Evolutionary conservation across 2,329 filamentous ascomycete species (phyloP), one percentile per base, ranked within the genome.

Genomic region (Teratosphaeria destructans): DNA sequence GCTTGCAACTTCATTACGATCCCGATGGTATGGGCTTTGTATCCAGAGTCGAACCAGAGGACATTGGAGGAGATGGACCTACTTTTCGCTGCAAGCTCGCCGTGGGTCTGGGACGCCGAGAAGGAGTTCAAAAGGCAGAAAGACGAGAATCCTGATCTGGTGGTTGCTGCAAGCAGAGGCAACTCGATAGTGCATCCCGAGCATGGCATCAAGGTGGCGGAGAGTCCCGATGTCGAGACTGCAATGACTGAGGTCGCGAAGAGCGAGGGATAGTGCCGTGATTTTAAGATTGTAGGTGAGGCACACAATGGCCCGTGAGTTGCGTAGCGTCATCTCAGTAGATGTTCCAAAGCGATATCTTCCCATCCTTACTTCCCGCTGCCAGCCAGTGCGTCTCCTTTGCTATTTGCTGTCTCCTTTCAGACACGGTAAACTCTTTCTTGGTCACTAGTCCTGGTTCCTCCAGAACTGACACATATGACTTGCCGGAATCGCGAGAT

Each of bases 341-440:
- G 60, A 97, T 85, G 76, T 96, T 90, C 94, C 94, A 99, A 66
- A 99, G 77, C 70, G 90, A 95, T 63, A 97, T 84, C 72, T 95
- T 96, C 19, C 93, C 94, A 76, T 97, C 94, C 73, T 97, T 99
- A 59, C 89, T 88, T 1, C 94, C 94, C 1, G 85, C 90, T 19
- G 88, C 94, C 57, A 97, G 73, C 92, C 93, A 97, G 73, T 97
- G 93, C 27, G 87, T 87, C 56, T 78, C 78, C 68, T 82, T 85
- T 11, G 87, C 86, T 66, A 84, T 85, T 54, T 72, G 67, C 27
- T 73, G 73, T 26, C 77, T 64, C 57, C 74, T 71, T 54, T 70
- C 60, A 49, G 74, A 68, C 1, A 73, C 69, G 2, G 68, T 71
- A 8, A 66, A 59, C 19, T 59, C 60, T 27, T 56, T 54, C 34